A percentile compares a stretch with the other conserved stretches of the same genome.
These are phyloP conservation scores for Aureobasidium sp. DNA, from an alignment of 2,329 filamentous ascomycete species.

Conservation along the genomic window DNA sequence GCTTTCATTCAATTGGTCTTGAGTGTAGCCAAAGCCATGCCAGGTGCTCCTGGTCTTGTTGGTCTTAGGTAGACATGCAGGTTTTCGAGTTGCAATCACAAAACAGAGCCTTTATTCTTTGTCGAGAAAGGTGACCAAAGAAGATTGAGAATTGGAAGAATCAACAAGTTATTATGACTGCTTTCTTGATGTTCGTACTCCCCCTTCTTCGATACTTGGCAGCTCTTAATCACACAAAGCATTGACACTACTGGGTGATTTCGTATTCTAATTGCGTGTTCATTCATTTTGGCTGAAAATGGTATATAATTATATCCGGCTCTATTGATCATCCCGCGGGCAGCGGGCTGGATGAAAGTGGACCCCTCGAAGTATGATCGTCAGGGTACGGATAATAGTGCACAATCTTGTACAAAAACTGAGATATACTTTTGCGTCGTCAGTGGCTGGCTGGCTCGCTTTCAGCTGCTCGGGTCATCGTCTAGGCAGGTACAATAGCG, in stretches of 20 bases:
- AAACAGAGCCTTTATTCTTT: not conserved
- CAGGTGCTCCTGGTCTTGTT: not conserved
- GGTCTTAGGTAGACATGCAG: not conserved
- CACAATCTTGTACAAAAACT: not conserved
- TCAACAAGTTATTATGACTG: not conserved
- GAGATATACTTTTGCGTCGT: not conserved
- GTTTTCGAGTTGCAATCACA: not conserved
- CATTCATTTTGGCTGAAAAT: not conserved
- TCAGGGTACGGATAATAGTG: not conserved
- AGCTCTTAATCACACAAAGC: not conserved
- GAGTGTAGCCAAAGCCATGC: conserved; percentile 19
- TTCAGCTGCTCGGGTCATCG: not conserved
- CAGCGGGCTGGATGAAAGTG: not conserved
- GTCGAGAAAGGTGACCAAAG: not conserved
- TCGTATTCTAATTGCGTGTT: not conserved
- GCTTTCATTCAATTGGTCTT: conserved; percentile 38
- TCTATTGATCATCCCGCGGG: not conserved
- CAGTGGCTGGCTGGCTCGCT: not conserved
- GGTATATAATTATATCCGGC: not conserved
- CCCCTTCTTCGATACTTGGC: not conserved
- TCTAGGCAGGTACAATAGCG: not conserved
- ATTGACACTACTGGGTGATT: not conserved
- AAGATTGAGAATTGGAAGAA: not conserved
- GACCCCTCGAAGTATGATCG: not conserved
- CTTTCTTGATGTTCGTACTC: not conserved